Evolutionary conservation across 2,329 filamentous ascomycete genomes (phyloP), one percentile per base, ranked within the genome.

Genomic region (Sporothrix pallida): DNA sequence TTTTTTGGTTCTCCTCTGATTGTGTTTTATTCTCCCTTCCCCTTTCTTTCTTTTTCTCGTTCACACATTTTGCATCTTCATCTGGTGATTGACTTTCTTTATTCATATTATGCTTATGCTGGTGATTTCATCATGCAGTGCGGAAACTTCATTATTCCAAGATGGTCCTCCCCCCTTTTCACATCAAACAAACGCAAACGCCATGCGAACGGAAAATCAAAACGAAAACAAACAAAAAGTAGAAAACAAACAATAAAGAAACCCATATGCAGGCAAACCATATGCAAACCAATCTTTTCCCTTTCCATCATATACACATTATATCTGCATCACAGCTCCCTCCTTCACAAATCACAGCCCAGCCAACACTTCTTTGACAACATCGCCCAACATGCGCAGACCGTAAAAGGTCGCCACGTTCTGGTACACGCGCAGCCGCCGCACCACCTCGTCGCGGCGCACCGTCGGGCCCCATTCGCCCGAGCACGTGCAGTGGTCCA

Each of bases 401-500:
- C 90, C 91, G 83, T 96, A 97, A 80, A 90, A 94, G 78, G 85
- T 87, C 8, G 93, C 93, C 68, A 97, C 95, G 71, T 88, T 90
- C 77, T 85, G 86, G 82, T 94, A 91, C 4, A 97, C 92, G 58
- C 81, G 86, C 78, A 98, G 78, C 80, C 85, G 87, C 80, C 85
- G 88, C 79, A 88, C 82, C 37, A 95, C 84, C 42, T 92, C 92
- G 44, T 87, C 89, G 76, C 87, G 86, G 77, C 91, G 88, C 74
- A 95, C 86, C 23, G 90, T 93, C 76, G 89, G 89, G 20, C 86
- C 87, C 96, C 96, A 99, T 74, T 88, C 88, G 3, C 96, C 96
- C 75, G 93, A 93, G 84, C 96, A 99, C 12, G 91, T 92, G 82
- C 97, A 99, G 82, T 98, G 95, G 81, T 98, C 95, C 90, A 96